Evolutionary conservation across 2,329 filamentous ascomycete genomes (phyloP), one percentile per base, ranked within the genome.

Genomic region (Zasmidium cellare): DNA sequence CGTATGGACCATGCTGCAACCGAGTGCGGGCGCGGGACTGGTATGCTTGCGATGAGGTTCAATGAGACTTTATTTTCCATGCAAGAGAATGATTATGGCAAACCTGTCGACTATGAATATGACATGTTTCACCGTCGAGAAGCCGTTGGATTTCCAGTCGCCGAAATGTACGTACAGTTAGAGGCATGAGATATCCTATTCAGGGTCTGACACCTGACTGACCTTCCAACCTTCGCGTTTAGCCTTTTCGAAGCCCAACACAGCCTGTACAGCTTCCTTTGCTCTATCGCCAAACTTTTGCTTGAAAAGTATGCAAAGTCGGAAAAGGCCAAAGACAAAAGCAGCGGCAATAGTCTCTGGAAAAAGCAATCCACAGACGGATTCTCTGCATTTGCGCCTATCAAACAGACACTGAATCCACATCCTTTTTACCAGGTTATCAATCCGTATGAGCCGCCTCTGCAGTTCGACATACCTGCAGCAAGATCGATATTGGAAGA

Each of bases 101-200:
- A 38, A 20, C n/a, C 31, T 22, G 47, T 50, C n/a, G 14, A 25
- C 3, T 55, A 51, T 19, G 46, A 58, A 1, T 6, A 51, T 9
- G 19, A 55, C 5, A 16, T 9, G 23, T 54, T 58, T 38, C 56
- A 58, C 18, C 9, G 11, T 28, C 44, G 47, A 38, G 9, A 55
- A n/a, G 20, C 19, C 5, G 38, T 55, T 38, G 46, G 56, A 2
- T 58, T 54, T 46, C 51, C 56, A n/a, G 35, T 46, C 11, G 56
- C 56, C 12, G 46, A 53, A 31, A 31, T 31, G 28, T 31, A 14
- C 28, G 28, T 31, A 31, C 7, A 31, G 28, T 14, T 7, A 31
- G 14, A 14, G 28, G 28, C 28, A 31, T 7, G 14, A 31, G 28
- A 7, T 14, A 31, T 14, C 28, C 28, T 31, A 31, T 14, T 7